Percentiles rank a stretch among this genome's conserved stretches.
phyloP scores from a whole-genome alignment of 192 early-diverging fungal genomes.

The Tieghemiomyces parasiticus region DNA sequence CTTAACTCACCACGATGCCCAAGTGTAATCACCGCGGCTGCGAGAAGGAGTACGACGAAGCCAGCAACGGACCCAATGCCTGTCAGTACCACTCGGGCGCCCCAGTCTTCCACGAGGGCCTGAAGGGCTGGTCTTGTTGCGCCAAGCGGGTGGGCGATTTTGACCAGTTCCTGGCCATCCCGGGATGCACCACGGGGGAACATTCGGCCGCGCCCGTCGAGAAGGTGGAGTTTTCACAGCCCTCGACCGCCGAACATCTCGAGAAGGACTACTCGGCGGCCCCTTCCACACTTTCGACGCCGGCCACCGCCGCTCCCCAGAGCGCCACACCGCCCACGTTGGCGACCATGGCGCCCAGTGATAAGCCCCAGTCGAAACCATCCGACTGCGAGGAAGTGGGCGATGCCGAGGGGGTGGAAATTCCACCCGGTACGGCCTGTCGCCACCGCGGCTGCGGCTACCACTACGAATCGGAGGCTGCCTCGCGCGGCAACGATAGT shows the following conservation, averaged over 20 bases:
- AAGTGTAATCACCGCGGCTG: slow-evolving; percentile 71
- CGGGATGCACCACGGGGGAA: slow-evolving; percentile 68
- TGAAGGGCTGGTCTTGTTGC: slow-evolving; percentile 94
- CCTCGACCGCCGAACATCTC: not conserved
- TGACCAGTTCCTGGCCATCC: slow-evolving; percentile 82
- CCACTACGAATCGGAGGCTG: slow-evolving; percentile 41
- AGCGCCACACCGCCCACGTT: too few species aligned
- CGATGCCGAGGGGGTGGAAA: slow-evolving; percentile 47
- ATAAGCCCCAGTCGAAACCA: too few species aligned
- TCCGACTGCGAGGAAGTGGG: too few species aligned
- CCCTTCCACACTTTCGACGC: too few species aligned
- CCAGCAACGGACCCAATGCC: slow-evolving; percentile 53
- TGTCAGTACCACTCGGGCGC: slow-evolving; percentile 80
- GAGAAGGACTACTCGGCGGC: slow-evolving; percentile 12
- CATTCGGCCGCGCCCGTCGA: slow-evolving; percentile 34
- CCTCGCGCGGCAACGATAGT: slow-evolving; percentile 26
- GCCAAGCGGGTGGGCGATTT: slow-evolving; percentile 75
- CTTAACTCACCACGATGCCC: slow-evolving; percentile 31
- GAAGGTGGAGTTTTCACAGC: slow-evolving; percentile 3
- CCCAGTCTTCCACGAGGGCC: slow-evolving; percentile 94
- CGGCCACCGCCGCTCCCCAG: too few species aligned
- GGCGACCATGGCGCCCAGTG: too few species aligned
- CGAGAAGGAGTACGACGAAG: slow-evolving; percentile 65
- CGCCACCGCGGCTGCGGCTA: slow-evolving; percentile 68
- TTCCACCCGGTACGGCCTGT: slow-evolving; percentile 62